Base-by-base conservation (phyloP, 2,329 filamentous ascomycete genomes). In the Fusarium sp. region DNA sequence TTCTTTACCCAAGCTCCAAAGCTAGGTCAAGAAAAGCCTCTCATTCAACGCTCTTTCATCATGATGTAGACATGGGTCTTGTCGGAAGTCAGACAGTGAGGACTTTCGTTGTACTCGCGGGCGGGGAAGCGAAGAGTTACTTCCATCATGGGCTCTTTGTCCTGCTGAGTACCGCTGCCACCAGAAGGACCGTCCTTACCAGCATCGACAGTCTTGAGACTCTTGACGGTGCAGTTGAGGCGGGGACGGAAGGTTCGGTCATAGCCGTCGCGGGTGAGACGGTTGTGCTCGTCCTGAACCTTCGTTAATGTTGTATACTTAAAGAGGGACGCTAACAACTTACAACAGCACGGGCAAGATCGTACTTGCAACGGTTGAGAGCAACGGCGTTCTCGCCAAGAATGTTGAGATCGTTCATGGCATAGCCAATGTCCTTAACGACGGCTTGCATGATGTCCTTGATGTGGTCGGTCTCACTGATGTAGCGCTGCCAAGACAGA, bases 361-460 rank as follows among this genome's bases (percentile, higher is more conserved):
- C 67, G 12, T 46, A n/a, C 16, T 45, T 56, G 67, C 67, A 70
- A 10, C 46, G 54, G n/a, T 67, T 67, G 15, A 70, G 51, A 6
- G 51, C 22, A 18, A 49, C 44, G 4, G 67, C 45, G 8, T 57
- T 40, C 13, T 25, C 32, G 15, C 24, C 51, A 13, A 40, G 43
- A 16, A 71, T 22, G 15, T 54, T 58, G 4, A 70, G 68, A 18
- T 58, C 63, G 11, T 30, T 34, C 51, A 69, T 70, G 34, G 46
- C 53, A 2, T 60, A 40, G 6, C 65, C 63, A 40, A 70, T 65
- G 44, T 62, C 64, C 55, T 70, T 58, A 63, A 65, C 55, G 45
- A 71, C 44, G n/a, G 68, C 54, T 48, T 65, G 52, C n/a, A 71
- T 58, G 11, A 47, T 59, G 51, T 70, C 54, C 34, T 68, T 71